Conservation (phyloP, 2,329 filamentous ascomycete genomes). For the Pleomassaria siparia region DNA sequence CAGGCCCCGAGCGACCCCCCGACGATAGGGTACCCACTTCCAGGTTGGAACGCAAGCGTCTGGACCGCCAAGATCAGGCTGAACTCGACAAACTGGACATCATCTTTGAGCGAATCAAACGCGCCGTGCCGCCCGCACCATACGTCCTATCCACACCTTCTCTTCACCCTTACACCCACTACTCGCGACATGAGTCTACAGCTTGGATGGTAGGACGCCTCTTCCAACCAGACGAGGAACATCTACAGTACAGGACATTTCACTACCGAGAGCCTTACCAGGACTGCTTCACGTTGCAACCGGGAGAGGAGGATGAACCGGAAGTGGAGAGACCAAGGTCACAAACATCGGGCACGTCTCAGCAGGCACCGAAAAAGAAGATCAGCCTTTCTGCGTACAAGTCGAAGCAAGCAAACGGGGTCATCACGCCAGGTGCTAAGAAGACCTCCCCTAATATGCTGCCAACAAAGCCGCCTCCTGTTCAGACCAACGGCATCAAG, state of each 20-base stretch:
- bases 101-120: constrained; percentile 47
- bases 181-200: constrained; percentile 43
- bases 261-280: constrained; percentile 58
- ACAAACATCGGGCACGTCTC: constrained; percentile 41
- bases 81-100: constrained; percentile 45
- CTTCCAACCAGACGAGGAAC: constrained; percentile 58
- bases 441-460: constrained; percentile 29
- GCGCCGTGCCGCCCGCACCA: constrained; percentile 45
- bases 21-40: constrained; percentile 28
- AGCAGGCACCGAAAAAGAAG: constrained; percentile 57
- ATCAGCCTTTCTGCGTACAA: constrained; percentile 64
- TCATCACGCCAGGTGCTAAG: constrained; percentile 32
- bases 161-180: constrained; percentile 47
- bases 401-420: constrained; percentile 51
- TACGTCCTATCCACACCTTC: constrained; percentile 53
- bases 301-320: constrained; percentile 57
- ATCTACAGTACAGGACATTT: constrained; percentile 65
- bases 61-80: constrained; percentile 33
- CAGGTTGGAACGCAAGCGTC: constrained; percentile 28
- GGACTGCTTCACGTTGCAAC: constrained; percentile 51
- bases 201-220: constrained; percentile 53
- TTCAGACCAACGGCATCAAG: constrained; percentile 30
- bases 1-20: constrained; percentile 26
- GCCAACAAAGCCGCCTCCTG: constrained; percentile 20
- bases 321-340: constrained; percentile 43